A percentile compares a stretch with the other conserved stretches of the same genome.
Conservation (phyloP, 176 grass and related monocot species). For the Oryza nivara region DNA sequence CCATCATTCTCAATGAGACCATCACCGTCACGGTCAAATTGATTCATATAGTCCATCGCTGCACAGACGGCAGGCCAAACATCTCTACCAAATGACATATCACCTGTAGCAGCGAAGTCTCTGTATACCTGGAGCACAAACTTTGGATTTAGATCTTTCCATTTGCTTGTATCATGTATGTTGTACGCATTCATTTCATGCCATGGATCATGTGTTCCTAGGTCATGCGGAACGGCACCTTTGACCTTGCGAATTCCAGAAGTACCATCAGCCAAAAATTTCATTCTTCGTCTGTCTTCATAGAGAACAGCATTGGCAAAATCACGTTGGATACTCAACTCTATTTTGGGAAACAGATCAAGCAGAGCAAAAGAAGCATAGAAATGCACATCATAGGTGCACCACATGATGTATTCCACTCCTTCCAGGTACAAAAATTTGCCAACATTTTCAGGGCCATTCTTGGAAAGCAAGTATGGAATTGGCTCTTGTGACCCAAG, state of each 20-base stretch:
- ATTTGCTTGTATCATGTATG: constrained; percentile 96
- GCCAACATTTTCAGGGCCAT: constrained; percentile 82
- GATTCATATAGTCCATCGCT: constrained; percentile 90
- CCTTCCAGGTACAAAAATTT: constrained; percentile 98
- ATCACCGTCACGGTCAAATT: constrained; percentile 89
- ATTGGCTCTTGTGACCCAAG: constrained; percentile 45
- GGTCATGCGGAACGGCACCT: constrained; percentile 95
- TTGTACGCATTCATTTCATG: constrained; percentile 99
- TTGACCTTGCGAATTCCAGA: constrained; percentile 86
- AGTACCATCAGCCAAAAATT: constrained; percentile 85
- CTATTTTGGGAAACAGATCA: constrained; percentile 94
- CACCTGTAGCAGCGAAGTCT: constrained; percentile 92
- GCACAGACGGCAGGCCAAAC: constrained; percentile 87
- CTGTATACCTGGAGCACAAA: constrained; percentile 96
- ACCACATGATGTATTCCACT: constrained; percentile 98
- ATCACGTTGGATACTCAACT: constrained; percentile 88
- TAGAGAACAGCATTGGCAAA: constrained; percentile 91
- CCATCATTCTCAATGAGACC: constrained; percentile 94
- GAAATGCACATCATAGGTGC: constrained; percentile 98
- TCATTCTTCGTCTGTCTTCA: constrained; percentile 81
- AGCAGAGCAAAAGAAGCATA: constrained; percentile 99
- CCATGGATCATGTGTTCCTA: constrained; percentile 97
- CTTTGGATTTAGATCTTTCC: constrained; percentile 99
- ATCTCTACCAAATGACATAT: constrained; percentile 81
- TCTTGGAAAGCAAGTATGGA: constrained; percentile 58